phyloP scores from a whole-genome alignment of 352 stramenopile species.

The Pythium aristosporum region DNA sequence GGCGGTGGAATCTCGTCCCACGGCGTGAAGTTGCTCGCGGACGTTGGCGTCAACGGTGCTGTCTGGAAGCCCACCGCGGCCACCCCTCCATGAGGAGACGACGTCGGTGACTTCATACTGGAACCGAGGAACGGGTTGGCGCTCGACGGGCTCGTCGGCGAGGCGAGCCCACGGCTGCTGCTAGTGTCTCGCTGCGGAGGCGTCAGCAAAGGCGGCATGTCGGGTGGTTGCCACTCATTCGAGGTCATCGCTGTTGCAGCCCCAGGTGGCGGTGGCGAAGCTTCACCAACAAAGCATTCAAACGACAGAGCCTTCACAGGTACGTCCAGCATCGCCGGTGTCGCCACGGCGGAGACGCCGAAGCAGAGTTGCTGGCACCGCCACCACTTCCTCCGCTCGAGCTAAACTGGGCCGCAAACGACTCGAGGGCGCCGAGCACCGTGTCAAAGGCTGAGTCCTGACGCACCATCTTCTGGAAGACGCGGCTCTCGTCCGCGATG shows the following conservation, averaged over 20 bases:
- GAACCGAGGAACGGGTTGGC: constrained; percentile 8
- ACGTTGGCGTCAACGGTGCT: constrained; percentile 11
- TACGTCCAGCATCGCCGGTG: background rate
- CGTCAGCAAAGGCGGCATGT: constrained; percentile 18
- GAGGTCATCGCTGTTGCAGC: background rate
- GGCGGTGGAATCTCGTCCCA: constrained; percentile 44
- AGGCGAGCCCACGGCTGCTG: background rate
- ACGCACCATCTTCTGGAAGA: constrained; percentile 50
- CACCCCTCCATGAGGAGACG: background rate
- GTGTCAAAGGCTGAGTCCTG: constrained; percentile 39
- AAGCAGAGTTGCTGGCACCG: background rate
- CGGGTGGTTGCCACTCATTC: background rate
- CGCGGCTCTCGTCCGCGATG: constrained; percentile 48
- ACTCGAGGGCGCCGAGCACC: constrained; percentile 45
- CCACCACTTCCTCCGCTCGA: constrained; percentile 1
- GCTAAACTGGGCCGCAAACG: constrained; percentile 31
- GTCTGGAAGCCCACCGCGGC: constrained; percentile 10
- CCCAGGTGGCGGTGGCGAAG: background rate
- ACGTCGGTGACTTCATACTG: background rate
- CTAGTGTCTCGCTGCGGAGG: background rate
- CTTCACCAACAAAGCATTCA: constrained; percentile 59
- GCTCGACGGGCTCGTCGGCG: constrained; percentile 9
- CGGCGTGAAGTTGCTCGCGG: constrained; percentile 21
- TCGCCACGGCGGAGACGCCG: background rate
- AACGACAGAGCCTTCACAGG: constrained; percentile 58